Evolutionary conservation across 2,329 filamentous ascomycete species (phyloP).

Genomic region (Claviceps digitariae): DNA sequence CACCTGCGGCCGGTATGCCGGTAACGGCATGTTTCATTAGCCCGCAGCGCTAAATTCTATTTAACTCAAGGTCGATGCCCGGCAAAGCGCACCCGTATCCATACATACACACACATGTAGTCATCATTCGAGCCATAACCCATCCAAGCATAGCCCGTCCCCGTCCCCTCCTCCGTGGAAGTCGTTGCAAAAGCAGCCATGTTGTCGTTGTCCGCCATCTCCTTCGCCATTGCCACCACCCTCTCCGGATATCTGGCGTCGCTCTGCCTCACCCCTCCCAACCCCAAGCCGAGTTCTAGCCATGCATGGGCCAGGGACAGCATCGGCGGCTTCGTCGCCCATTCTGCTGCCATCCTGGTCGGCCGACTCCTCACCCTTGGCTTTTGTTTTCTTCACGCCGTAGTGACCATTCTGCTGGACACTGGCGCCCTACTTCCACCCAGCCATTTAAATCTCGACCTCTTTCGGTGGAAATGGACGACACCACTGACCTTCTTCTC

Average conservation of each 20-base stretch:
- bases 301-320: slow-evolving; percentile 3
- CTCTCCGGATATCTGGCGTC: slow-evolving; percentile 1
- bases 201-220: slow-evolving; percentile 2
- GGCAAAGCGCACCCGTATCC: too few relatives aligned
- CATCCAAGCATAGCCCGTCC: background rate
- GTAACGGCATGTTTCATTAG: too few relatives aligned
- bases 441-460: slow-evolving; percentile 12
- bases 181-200: slow-evolving; percentile 1
- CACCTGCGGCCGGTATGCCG: too few relatives aligned
- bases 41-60: too few relatives aligned
- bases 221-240: slow-evolving; percentile 1
- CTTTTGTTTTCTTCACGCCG: background rate
- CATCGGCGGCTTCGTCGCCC: background rate
- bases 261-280: background rate
- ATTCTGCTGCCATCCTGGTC: background rate
- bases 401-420: background rate
- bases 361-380: background rate
- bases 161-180: too few relatives aligned
- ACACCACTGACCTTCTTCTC: slow-evolving; percentile 19
- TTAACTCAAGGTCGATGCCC: too few relatives aligned
- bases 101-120: background rate
- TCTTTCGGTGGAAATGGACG: slow-evolving; percentile 20
- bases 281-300: background rate
- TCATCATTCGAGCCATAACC: background rate
- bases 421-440: background rate